Evolutionary conservation across 164 flowering plant genomes (phyloP).

Genomic region (Stephania yunnanensis): DNA sequence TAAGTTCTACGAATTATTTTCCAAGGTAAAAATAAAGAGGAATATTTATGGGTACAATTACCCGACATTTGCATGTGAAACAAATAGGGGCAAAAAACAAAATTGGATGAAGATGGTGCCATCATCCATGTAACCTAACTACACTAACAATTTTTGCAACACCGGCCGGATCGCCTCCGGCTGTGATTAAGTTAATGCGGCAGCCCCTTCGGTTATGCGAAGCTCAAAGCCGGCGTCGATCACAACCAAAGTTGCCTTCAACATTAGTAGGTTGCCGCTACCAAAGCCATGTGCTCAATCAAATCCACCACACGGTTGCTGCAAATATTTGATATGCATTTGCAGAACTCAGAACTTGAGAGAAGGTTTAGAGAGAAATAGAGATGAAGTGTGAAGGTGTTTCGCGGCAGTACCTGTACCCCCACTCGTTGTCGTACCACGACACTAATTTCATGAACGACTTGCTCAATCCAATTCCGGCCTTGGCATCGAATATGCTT

Average conservation of each 20-base stretch:
- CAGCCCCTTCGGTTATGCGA: background rate
- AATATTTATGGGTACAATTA: background rate
- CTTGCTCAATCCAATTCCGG: constrained; percentile 77
- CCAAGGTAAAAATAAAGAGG: background rate
- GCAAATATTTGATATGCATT: background rate
- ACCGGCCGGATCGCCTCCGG: background rate
- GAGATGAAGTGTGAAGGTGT: background rate
- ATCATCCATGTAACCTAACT: background rate
- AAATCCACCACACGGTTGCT: constrained; percentile 37
- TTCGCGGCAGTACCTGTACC: constrained; percentile 65
- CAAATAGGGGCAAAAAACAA: background rate
- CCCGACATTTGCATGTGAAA: background rate
- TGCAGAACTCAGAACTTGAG: background rate
- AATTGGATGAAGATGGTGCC: background rate
- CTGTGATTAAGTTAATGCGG: background rate
- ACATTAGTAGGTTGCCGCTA: constrained; percentile 20
- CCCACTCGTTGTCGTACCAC: constrained; percentile 99
- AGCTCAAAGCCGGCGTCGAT: background rate
- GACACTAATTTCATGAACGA: constrained; percentile 89
- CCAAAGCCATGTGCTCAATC: constrained; percentile 37
- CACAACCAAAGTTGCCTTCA: background rate
- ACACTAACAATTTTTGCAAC: background rate
- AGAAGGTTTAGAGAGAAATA: background rate
- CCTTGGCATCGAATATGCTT: constrained; percentile 93
- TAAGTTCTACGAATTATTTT: background rate